These are phyloP conservation scores for Mitragyna speciosa DNA, from an alignment of 257 asterid species.

Conservation along the genomic window DNA sequence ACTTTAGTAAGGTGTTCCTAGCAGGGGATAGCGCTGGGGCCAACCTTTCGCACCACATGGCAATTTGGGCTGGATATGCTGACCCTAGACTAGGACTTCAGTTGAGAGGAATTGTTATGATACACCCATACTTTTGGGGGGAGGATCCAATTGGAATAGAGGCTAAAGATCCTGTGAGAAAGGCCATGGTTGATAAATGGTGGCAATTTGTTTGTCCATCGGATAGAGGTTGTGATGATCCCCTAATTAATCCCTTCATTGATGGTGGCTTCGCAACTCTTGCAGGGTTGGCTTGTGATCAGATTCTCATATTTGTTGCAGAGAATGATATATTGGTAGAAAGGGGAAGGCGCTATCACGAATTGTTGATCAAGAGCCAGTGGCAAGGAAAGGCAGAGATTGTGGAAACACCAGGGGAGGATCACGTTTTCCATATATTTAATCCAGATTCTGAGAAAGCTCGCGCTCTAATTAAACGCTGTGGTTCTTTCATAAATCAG, in stretches of 20 bases:
- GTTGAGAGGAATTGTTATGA: constrained; percentile 46
- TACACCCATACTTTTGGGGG: constrained; percentile 85
- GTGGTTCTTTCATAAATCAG: constrained; percentile 47
- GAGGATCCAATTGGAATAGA: constrained; percentile 58
- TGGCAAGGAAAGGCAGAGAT: constrained; percentile 62
- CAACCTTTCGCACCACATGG: constrained; percentile 63
- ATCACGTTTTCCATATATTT: constrained; percentile 65
- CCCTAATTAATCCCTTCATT: constrained; percentile 65
- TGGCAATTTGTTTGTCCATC: constrained; percentile 72
- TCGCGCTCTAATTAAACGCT: constrained; percentile 26
- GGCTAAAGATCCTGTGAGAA: constrained; percentile 43
- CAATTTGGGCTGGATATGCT: constrained; percentile 31
- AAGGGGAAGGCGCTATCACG: constrained; percentile 56
- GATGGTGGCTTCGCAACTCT: constrained; percentile 28
- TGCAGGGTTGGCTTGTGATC: constrained; percentile 34
- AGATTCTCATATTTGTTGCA: constrained; percentile 59
- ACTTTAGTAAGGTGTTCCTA: constrained; percentile 49
- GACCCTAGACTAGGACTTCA: constrained; percentile 15
- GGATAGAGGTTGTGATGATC: constrained; percentile 56
- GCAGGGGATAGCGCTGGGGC: constrained; percentile 94
- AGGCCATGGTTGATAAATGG: constrained; percentile 68
- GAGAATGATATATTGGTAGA: constrained; percentile 67
- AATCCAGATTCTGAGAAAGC: constrained; percentile 48
- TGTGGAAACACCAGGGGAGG: constrained; percentile 56
- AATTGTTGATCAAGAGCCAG: constrained; percentile 33